Percentiles rank a stretch among this genome's conserved stretches.
Conservation (phyloP, 202 grass and related monocot species). For the Setaria italica region DNA sequence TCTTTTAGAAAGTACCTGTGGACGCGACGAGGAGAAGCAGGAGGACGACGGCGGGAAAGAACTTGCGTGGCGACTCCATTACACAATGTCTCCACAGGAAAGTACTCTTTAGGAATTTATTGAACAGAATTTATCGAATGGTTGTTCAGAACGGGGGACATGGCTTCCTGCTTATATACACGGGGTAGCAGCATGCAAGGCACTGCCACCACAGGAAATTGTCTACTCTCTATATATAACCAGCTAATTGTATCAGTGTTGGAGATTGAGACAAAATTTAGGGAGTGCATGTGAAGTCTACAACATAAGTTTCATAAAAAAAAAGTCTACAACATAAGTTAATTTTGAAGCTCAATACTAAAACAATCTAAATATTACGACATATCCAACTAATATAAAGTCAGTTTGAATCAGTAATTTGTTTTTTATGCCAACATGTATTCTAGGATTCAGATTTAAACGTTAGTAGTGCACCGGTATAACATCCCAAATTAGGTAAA, state of each 20-base stretch:
- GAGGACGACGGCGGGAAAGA: background rate
- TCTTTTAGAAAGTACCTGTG: background rate
- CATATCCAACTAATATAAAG: too few species aligned
- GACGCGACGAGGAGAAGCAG: constrained; percentile 1
- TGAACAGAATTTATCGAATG: background rate
- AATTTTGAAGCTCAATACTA: too few species aligned
- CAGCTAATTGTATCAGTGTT: background rate
- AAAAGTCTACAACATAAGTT: too few species aligned
- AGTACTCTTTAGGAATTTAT: background rate
- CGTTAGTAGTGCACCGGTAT: too few species aligned
- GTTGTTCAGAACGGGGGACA: background rate
- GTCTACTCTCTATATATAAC: constrained; percentile 3
- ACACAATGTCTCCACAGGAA: too few species aligned
- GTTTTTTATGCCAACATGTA: too few species aligned
- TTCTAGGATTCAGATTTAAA: too few species aligned
- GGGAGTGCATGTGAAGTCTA: background rate
- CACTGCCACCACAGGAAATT: constrained; percentile 8
- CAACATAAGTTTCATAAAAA: background rate
- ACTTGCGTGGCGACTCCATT: constrained; percentile 37
- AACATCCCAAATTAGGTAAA: too few species aligned
- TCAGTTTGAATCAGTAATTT: too few species aligned
- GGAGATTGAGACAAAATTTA: background rate
- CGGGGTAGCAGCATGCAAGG: background rate
- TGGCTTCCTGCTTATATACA: constrained; percentile 2
- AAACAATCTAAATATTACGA: too few species aligned